These are phyloP conservation scores for Plenodomus biglobosus DNA, from an alignment of 2,329 filamentous ascomycete genomes.

Conservation along the genomic window DNA sequence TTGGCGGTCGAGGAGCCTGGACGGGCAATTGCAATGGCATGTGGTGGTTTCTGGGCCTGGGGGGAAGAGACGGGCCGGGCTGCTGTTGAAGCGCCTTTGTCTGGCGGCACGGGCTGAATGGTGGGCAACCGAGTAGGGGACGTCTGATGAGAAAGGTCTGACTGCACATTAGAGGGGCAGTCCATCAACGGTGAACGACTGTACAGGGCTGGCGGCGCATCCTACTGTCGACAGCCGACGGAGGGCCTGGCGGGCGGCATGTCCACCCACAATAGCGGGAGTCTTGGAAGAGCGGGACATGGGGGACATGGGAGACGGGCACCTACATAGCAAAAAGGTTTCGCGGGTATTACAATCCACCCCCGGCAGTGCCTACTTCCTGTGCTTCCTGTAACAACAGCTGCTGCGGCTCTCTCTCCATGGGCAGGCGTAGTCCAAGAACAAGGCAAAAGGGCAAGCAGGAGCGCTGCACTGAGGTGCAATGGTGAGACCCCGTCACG, in stretches of 20 bases:
- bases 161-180: slow-evolving; percentile 25
- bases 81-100: slow-evolving; percentile 29
- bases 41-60: slow-evolving; percentile 19
- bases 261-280: slow-evolving; percentile 22
- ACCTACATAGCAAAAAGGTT: slow-evolving; percentile 9
- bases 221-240: slow-evolving; percentile 14
- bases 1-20: slow-evolving; percentile 30
- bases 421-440: slow-evolving; percentile 32
- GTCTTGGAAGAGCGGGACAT: slow-evolving; percentile 20
- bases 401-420: slow-evolving; percentile 42
- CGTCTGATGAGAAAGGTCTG: slow-evolving; percentile 20
- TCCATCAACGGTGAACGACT: slow-evolving; percentile 11
- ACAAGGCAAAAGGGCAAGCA: slow-evolving; percentile 14
- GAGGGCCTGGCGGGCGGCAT: slow-evolving; percentile 20
- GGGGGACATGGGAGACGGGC: slow-evolving; percentile 6
- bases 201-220: slow-evolving; percentile 11
- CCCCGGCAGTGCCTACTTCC: slow-evolving; percentile 39
- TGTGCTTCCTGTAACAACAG: slow-evolving; percentile 35
- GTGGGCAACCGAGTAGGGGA: slow-evolving; percentile 22
- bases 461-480: slow-evolving; percentile 17
- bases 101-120: slow-evolving; percentile 31
- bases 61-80: slow-evolving; percentile 14
- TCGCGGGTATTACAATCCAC: slow-evolving; percentile 32
- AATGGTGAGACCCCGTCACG: slow-evolving; percentile 8
- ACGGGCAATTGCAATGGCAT: slow-evolving; percentile 32